Percentiles rank a stretch among this genome's conserved stretches.
Evolutionary conservation across 140 eudicot genomes (phyloP).

Genomic region (Oenanthe javanica): DNA sequence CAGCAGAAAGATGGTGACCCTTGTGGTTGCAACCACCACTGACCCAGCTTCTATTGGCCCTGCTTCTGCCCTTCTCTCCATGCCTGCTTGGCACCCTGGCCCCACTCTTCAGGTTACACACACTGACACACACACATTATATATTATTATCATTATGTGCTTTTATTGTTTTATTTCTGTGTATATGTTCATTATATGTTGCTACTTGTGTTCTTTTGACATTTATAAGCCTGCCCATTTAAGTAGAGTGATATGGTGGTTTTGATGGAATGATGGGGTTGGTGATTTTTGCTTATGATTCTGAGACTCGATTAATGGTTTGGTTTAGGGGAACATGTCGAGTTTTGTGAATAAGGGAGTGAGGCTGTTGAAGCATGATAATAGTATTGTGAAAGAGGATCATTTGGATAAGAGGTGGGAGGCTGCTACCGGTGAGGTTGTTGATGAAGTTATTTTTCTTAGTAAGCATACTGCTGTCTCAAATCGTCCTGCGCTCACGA

Average conservation of each 20-base stretch:
- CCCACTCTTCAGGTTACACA: constrained; percentile 44
- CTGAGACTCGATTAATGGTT: neutral
- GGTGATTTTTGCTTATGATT: too few relatives aligned
- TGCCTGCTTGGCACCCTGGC: constrained; percentile 82
- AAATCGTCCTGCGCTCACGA: constrained; percentile 81
- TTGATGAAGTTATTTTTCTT: constrained; percentile 74
- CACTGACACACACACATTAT: neutral
- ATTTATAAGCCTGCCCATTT: neutral
- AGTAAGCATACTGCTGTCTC: constrained; percentile 81
- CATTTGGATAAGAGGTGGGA: constrained; percentile 83
- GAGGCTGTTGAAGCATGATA: constrained; percentile 67
- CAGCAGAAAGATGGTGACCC: constrained; percentile 59
- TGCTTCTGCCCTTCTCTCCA: constrained; percentile 63
- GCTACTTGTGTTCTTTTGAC: neutral
- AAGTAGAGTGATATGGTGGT: too few relatives aligned
- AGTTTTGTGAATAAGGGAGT: constrained; percentile 62
- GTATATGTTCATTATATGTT: neutral
- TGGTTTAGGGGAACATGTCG: constrained; percentile 38
- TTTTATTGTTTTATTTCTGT: neutral
- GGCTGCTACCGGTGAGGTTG: constrained; percentile 57
- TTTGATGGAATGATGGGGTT: too few relatives aligned
- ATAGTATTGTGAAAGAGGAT: constrained; percentile 57
- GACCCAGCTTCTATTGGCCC: constrained; percentile 82
- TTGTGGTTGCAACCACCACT: constrained; percentile 56
- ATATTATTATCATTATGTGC: neutral